Evolutionary conservation across 805 yeast species (phyloP).

Genomic region (Zygosaccharomyces bailii): DNA sequence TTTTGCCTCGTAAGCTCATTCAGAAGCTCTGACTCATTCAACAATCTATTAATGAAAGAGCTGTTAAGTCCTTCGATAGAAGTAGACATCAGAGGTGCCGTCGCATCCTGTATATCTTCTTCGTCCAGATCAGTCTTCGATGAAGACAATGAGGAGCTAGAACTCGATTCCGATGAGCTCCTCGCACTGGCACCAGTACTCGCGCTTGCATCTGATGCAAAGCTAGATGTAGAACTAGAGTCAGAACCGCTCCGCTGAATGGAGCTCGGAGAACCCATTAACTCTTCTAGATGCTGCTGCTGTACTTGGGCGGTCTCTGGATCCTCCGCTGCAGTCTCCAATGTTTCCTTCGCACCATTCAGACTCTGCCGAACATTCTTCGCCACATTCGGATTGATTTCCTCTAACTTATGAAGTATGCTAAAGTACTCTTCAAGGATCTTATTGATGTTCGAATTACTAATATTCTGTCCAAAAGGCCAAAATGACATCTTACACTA

Average conservation of each 20-base stretch:
- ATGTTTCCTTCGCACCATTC: conserved; percentile 7
- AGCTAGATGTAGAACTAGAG: neutral
- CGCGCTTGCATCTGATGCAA: neutral
- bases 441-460: conserved; percentile 37
- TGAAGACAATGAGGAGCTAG: conserved; percentile 10
- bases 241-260: neutral
- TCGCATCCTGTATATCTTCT: conserved; percentile 14
- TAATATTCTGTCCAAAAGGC: conserved; percentile 43
- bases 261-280: neutral
- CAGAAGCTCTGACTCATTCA: conserved; percentile 42
- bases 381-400: conserved; percentile 18
- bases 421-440: conserved; percentile 42
- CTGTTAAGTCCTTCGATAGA: conserved; percentile 19
- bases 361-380: conserved; percentile 15
- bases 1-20: conserved; percentile 41
- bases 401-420: conserved; percentile 28
- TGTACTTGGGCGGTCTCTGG: neutral
- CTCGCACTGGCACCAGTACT: neutral
- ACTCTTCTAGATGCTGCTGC: conserved; percentile 1
- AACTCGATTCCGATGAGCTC: conserved; percentile 2
- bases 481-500: conserved; percentile 40
- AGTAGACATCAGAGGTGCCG: conserved; percentile 13
- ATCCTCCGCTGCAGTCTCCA: conserved; percentile 3
- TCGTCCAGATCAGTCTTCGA: conserved; percentile 19
- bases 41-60: conserved; percentile 37